Evolutionary conservation across 371 early-diverging fungal genomes (phyloP).

Genomic region (Rhizopus stolonifer): DNA sequence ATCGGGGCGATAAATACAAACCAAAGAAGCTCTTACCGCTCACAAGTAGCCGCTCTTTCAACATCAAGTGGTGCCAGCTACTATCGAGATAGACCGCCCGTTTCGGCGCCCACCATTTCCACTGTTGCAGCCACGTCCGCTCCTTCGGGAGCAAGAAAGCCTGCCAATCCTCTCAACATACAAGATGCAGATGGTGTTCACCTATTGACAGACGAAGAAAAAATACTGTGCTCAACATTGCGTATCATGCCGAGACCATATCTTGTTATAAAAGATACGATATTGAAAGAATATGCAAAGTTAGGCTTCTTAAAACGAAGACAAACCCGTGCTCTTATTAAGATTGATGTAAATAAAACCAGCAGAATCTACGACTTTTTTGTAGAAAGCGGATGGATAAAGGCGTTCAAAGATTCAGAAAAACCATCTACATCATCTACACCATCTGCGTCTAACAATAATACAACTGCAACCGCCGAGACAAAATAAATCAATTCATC

Average conservation of each 20-base stretch:
- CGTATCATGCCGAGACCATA: conserved; percentile 86
- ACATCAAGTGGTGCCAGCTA: conserved; percentile 28
- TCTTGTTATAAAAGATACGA: conserved; percentile 85
- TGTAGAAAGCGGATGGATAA: conserved; percentile 88
- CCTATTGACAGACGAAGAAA: conserved; percentile 78
- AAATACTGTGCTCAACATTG: conserved; percentile 77
- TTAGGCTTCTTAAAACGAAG: conserved; percentile 72
- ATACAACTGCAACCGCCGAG: neutral
- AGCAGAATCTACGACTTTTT: conserved; percentile 88
- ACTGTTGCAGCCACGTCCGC: conserved; percentile 29
- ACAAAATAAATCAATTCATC: neutral
- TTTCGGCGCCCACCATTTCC: conserved; percentile 10
- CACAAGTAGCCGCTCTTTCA: conserved; percentile 26
- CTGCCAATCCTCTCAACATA: conserved; percentile 75
- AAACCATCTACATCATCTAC: conserved; percentile 1
- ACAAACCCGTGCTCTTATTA: conserved; percentile 77
- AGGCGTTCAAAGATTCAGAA: conserved; percentile 43
- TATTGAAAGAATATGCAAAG: conserved; percentile 80
- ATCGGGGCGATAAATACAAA: conserved; percentile 19
- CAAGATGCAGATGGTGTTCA: conserved; percentile 83
- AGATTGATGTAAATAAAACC: conserved; percentile 89
- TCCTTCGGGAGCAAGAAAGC: conserved; percentile 49
- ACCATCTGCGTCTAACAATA: neutral
- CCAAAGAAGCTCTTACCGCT: conserved; percentile 25
- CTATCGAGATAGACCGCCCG: conserved; percentile 28